These are phyloP conservation scores for Drechslerella stenobrocha DNA, from an alignment of 2,329 filamentous ascomycete genomes.

Conservation along the genomic window DNA sequence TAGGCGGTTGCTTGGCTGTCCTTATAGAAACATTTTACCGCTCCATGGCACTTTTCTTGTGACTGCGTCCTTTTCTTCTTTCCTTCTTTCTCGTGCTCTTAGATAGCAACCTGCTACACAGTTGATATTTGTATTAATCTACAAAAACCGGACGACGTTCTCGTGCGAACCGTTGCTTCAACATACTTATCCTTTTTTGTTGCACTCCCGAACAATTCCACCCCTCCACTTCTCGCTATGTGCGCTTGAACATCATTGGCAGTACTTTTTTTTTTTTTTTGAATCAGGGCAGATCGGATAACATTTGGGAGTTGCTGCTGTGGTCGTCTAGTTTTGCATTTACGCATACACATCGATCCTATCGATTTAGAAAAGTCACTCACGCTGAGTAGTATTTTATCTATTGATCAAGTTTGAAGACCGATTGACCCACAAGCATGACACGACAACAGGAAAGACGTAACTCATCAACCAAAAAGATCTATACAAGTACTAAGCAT, in stretches of 20 bases:
- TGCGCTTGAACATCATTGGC: background rate
- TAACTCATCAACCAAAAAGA: no score
- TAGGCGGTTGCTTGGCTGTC: background rate
- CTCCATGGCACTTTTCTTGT: background rate
- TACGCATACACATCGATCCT: no score
- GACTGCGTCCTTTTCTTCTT: slow-evolving; percentile 2
- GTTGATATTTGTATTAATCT: slow-evolving; percentile 25
- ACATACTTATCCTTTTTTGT: slow-evolving; percentile 3
- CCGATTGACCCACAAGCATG: no score
- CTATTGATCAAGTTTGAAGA: no score
- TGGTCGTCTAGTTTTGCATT: no score
- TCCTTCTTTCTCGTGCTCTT: background rate
- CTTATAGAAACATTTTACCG: background rate
- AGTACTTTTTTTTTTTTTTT: background rate
- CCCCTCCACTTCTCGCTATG: no score
- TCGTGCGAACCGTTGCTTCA: background rate
- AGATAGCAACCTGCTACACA: background rate
- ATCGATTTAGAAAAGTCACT: no score
- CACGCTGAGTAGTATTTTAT: no score
- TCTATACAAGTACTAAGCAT: no score
- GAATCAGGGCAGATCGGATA: no score
- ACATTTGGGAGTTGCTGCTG: no score
- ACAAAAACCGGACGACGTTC: slow-evolving; percentile 11
- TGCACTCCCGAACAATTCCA: background rate
- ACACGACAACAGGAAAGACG: no score